These are phyloP conservation scores for Saitozyma podzolica DNA, from an alignment of 768 basidiomycete species.

Conservation along the genomic window DNA sequence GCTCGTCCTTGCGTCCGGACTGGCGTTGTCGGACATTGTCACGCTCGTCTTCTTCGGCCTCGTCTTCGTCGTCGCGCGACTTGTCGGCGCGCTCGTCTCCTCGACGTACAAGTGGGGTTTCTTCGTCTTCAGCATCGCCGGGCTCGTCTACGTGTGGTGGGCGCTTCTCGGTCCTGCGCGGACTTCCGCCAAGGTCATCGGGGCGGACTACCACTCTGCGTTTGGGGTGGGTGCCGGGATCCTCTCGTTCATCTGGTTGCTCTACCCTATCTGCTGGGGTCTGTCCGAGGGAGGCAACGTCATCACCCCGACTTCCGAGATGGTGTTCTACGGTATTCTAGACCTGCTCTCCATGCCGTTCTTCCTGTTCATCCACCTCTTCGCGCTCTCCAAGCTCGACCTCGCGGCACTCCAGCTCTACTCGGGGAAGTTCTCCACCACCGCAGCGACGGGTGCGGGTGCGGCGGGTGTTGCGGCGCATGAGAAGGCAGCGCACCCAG, in stretches of 20 bases:
- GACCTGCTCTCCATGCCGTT: slow-evolving; percentile 54
- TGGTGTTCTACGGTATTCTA: slow-evolving; percentile 61
- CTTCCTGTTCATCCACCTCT: slow-evolving; percentile 50
- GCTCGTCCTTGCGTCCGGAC: slow-evolving; percentile 57
- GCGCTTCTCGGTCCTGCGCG: slow-evolving; percentile 44
- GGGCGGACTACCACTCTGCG: slow-evolving; percentile 38
- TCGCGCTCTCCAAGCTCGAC: slow-evolving; percentile 47
- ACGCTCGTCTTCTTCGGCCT: slow-evolving; percentile 57
- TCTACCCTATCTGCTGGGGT: slow-evolving; percentile 65
- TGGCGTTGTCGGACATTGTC: slow-evolving; percentile 60
- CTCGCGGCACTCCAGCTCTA: slow-evolving; percentile 48
- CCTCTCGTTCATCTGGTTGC: slow-evolving; percentile 61
- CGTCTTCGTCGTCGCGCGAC: slow-evolving; percentile 56
- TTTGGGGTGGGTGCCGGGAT: slow-evolving; percentile 55
- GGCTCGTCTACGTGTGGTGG: slow-evolving; percentile 57
- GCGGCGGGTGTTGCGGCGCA: too few species aligned
- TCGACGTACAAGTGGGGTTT: slow-evolving; percentile 60
- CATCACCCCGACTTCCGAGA: slow-evolving; percentile 60
- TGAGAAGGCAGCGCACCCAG: too few species aligned
- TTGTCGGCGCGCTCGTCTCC: slow-evolving; percentile 60
- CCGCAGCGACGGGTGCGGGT: slow-evolving; percentile 6
- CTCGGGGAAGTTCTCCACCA: slow-evolving; percentile 49
- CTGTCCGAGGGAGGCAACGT: slow-evolving; percentile 59
- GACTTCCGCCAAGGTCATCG: slow-evolving; percentile 44
- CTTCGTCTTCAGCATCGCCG: slow-evolving; percentile 57